Percentiles rank a stretch among this genome's conserved stretches.
Evolutionary conservation across 768 basidiomycete genomes (phyloP).

Genomic region (Boletus sensibilis): DNA sequence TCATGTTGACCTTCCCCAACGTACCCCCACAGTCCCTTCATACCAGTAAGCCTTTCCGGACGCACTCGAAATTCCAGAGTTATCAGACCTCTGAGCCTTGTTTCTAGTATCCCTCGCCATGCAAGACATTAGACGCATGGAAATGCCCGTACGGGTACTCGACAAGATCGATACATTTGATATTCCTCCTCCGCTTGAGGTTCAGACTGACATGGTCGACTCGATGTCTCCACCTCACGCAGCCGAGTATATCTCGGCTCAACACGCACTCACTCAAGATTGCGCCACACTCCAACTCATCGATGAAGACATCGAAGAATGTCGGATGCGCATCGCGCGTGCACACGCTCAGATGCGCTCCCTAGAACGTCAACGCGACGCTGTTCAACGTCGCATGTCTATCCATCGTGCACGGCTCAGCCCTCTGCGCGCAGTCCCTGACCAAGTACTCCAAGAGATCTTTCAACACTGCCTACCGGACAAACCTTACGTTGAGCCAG

Average conservation of each 20-base stretch:
- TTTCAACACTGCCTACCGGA: slow-evolving; percentile 29
- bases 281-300: slow-evolving; percentile 15
- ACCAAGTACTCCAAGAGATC: slow-evolving; percentile 34
- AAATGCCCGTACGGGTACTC: not conserved
- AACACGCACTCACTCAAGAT: slow-evolving; percentile 20
- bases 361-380: slow-evolving; percentile 21
- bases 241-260: slow-evolving; percentile 20
- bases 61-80: not conserved
- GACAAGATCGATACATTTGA: not conserved
- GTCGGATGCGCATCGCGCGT: slow-evolving; percentile 14
- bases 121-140: not conserved
- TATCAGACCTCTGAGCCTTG: not conserved
- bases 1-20: not conserved
- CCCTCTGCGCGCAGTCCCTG: slow-evolving; percentile 28
- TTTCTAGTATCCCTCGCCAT: slow-evolving; percentile 8
- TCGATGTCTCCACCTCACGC: slow-evolving; percentile 22
- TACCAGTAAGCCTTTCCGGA: slow-evolving; percentile 6
- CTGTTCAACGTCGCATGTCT: slow-evolving; percentile 15
- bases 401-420: slow-evolving; percentile 30
- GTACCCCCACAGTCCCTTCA: not conserved
- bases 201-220: slow-evolving; percentile 17
- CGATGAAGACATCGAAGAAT: slow-evolving; percentile 18
- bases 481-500: slow-evolving; percentile 22
- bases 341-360: slow-evolving; percentile 14
- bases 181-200: not conserved